These are phyloP conservation scores for Thelonectria blattea DNA, from an alignment of 2,329 filamentous ascomycete species.

Conservation along the genomic window DNA sequence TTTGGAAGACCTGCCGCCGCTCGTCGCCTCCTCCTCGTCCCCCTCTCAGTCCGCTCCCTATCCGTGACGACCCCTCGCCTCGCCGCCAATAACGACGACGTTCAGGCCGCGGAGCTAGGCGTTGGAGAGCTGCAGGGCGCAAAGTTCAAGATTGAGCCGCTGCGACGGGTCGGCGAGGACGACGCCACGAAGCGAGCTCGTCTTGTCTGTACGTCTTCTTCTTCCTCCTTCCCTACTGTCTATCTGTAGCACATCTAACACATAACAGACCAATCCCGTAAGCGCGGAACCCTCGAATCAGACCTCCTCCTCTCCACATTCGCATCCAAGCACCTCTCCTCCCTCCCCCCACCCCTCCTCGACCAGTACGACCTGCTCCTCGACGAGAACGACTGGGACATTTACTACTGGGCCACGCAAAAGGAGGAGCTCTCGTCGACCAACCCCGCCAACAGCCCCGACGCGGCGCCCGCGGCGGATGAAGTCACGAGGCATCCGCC, in stretches of 20 bases:
- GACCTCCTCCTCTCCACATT: slow-evolving; percentile 97
- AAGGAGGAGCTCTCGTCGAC: slow-evolving; percentile 60
- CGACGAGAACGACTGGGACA: slow-evolving; percentile 99
- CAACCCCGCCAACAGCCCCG: slow-evolving; percentile 41
- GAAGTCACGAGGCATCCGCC: slow-evolving; percentile 45
- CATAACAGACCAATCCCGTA: slow-evolving; percentile 85
- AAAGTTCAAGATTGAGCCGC: slow-evolving; percentile 87
- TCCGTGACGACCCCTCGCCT: slow-evolving; percentile 30
- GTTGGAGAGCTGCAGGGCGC: slow-evolving; percentile 89
- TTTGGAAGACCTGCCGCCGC: slow-evolving; percentile 29
- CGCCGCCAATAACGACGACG: slow-evolving; percentile 14
- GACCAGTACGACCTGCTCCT: slow-evolving; percentile 89
- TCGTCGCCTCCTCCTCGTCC: slow-evolving; percentile 29
- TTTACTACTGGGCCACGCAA: slow-evolving; percentile 99
- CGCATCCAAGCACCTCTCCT: slow-evolving; percentile 76
- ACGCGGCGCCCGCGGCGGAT: slow-evolving; percentile 35
- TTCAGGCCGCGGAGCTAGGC: slow-evolving; percentile 62
- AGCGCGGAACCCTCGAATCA: slow-evolving; percentile 93
- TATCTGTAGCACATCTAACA: background rate
- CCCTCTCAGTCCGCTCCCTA: slow-evolving; percentile 28
- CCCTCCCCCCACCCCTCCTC: slow-evolving; percentile 77
- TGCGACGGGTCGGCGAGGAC: slow-evolving; percentile 84
- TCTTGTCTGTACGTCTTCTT: slow-evolving; percentile 66
- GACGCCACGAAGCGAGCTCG: slow-evolving; percentile 85
- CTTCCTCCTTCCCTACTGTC: background rate